Evolutionary conservation across 176 grass and related monocot genomes (phyloP).

Genomic region (Olyra latifolia): DNA sequence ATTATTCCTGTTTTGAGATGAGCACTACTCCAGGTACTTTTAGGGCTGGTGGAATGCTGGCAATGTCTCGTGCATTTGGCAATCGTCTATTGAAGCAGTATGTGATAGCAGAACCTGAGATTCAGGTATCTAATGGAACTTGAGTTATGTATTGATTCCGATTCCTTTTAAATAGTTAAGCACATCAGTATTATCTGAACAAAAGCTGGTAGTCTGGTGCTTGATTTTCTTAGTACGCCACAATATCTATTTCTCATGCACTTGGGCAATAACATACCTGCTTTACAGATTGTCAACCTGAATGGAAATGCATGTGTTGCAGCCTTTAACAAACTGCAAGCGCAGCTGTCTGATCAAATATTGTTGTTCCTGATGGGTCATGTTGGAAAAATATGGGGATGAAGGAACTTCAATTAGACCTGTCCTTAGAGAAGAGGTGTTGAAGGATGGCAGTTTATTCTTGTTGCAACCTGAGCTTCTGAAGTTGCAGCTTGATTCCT

Average conservation of each 20-base stretch:
- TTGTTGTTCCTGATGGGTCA: background rate
- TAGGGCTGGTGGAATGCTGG: constrained; percentile 79
- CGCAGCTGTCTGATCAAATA: background rate
- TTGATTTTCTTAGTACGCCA: constrained; percentile 5
- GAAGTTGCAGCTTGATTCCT: background rate
- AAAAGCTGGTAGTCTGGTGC: background rate
- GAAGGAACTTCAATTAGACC: background rate
- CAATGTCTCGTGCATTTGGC: constrained; percentile 95
- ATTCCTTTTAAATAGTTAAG: background rate
- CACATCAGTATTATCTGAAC: background rate
- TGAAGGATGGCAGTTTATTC: background rate
- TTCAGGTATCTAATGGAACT: constrained; percentile 64
- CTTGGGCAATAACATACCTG: background rate
- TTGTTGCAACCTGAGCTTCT: background rate
- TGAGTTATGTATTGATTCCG: background rate
- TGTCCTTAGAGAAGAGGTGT: background rate
- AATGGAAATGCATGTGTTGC: background rate
- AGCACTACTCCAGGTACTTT: constrained; percentile 65
- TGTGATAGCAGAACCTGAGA: constrained; percentile 82
- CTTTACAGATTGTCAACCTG: background rate
- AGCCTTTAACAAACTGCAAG: background rate
- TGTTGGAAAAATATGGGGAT: constrained; percentile 8
- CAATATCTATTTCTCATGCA: background rate
- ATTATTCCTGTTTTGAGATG: constrained; percentile 19
- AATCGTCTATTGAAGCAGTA: constrained; percentile 68